Evolutionary conservation across 2,329 filamentous ascomycete genomes (phyloP), one percentile per base, ranked within the genome.

Genomic region (Hirsutella minnesotensis): DNA sequence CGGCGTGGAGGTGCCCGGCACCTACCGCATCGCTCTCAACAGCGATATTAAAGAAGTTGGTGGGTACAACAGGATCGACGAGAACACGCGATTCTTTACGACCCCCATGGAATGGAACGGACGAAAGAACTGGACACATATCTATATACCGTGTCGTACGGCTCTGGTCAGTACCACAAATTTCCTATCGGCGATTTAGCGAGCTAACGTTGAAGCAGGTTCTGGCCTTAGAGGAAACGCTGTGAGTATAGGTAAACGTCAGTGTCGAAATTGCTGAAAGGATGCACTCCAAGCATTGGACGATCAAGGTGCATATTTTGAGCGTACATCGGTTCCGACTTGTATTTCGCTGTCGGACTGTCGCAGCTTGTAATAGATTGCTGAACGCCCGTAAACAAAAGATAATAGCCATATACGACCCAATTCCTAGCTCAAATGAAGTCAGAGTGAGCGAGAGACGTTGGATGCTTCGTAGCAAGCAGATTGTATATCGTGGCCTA

Each of bases 91-190:
- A 29, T 96, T 92, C 70, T 95, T 95, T 61, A 96, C 92, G 0
- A 94, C 87, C 5, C 78, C 87, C 13, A 77, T 95, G 67, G 74
- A 77, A 48, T 96, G 92, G 92, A 96, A 96, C 58, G 77, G 77
- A 13, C 72, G 92, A 48, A 83, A 77, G 68, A 96, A 96, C 64
- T 95, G 86, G 68, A 78, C 86, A 39, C 92, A 96, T 60, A 76
- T 95, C 42, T 98, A 98, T 60, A 77, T 94, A 47, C 90, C 90
- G 15, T 78, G 78, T 41, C 73, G 90, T 54, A 88, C 83, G 47
- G 90, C 87, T 18, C 68, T 95, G 61, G 89, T 94, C 68, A 67
- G 75, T 67, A 22, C 33, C n/a, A 4, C 16, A 13, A 9, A n/a
- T 9, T 16, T 15, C 12, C 15, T 9, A 5, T 16, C 16, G 15